Base-by-base conservation (phyloP, 176 grass and related monocot genomes). In the Avena eriantha region DNA sequence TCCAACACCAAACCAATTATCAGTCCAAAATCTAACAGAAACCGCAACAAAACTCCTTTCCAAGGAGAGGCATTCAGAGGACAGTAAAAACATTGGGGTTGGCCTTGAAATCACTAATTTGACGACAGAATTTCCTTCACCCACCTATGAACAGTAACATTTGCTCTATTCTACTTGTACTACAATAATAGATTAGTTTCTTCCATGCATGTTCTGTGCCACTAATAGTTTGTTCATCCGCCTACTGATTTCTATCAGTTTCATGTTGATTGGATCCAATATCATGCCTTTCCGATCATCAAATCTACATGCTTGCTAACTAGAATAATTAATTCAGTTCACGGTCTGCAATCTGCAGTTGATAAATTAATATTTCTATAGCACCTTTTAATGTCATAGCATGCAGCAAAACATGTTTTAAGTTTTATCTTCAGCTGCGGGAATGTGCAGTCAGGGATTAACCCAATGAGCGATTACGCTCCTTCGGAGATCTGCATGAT, bases 401-500 rank as follows among this genome's bases (percentile, higher is more conserved):
- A 68, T 85, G 15, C 24, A 48, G 80, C 29, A 77, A 80, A 69
- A 14, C 13, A 7, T 11, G 3, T 77, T 76, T n/a, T 82, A 76
- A 89, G 67, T 69, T 89, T 10, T 29, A 69, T 16, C 77, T 36
- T 36, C 35, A 36, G 35, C 7, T 46, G 53, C 49, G 82, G 88
- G 79, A 82, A 43, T 46, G 33, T 71, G 51, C 53, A 86, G 24
- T 33, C 33, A 63, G 31, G 3, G 12, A 29, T 86, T 39, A 39
- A 41, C 45, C 26, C 54, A 64, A 71, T 64, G 17, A 18, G 31
- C 41, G 43, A 55, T 79, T 16, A 26, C 0, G 14, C 23, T 64
- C 72, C 69, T 93, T 8, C 63, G 61, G 2, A 93, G 84, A 54
- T 93, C 72, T 31, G 26, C 78, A 66, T 35, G 78, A 54, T 58